A percentile compares a stretch with the other conserved stretches of the same genome.
These are phyloP conservation scores for Candida broadrunensis DNA, from an alignment of 805 yeast genomes.

Conservation along the genomic window DNA sequence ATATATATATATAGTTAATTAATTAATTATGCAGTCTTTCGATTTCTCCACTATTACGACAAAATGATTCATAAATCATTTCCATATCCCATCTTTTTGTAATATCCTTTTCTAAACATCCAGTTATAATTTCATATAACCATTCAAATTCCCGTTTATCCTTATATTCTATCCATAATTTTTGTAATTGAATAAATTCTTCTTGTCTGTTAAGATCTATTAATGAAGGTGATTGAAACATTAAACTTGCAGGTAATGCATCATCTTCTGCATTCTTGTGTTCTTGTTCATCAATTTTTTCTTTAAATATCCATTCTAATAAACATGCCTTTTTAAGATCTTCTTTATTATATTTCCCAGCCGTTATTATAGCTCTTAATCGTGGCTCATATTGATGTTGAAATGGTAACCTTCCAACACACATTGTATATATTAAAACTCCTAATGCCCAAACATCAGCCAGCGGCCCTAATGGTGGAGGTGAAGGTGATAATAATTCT, in stretches of 20 bases:
- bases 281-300: slow-evolving; percentile 5
- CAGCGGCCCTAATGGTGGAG: slow-evolving; percentile 59
- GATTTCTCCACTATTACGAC: neutral
- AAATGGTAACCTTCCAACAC: slow-evolving; percentile 76
- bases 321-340: slow-evolving; percentile 43
- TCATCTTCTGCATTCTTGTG: neutral
- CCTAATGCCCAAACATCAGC: slow-evolving; percentile 95
- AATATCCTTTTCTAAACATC: slow-evolving; percentile 53
- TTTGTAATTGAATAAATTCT: slow-evolving; percentile 12
- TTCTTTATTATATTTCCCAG: slow-evolving; percentile 57
- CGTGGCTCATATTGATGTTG: slow-evolving; percentile 82
- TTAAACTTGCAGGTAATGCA: slow-evolving; percentile 4
- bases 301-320: slow-evolving; percentile 21
- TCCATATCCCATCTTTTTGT: slow-evolving; percentile 52
- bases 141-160: slow-evolving; percentile 20
- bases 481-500: slow-evolving; percentile 64
- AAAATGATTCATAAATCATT: slow-evolving; percentile 19
- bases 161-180: slow-evolving; percentile 15
- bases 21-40: neutral
- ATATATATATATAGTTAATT: neutral
- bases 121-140: slow-evolving; percentile 38
- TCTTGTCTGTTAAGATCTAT: slow-evolving; percentile 14
- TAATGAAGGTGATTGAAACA: slow-evolving; percentile 12
- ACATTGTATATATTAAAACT: slow-evolving; percentile 68
- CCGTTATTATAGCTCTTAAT: slow-evolving; percentile 65